Evolutionary conservation across 352 stramenopile genomes (phyloP), one percentile per base, ranked within the genome.

Genomic region (Phytophthora cactorum): DNA sequence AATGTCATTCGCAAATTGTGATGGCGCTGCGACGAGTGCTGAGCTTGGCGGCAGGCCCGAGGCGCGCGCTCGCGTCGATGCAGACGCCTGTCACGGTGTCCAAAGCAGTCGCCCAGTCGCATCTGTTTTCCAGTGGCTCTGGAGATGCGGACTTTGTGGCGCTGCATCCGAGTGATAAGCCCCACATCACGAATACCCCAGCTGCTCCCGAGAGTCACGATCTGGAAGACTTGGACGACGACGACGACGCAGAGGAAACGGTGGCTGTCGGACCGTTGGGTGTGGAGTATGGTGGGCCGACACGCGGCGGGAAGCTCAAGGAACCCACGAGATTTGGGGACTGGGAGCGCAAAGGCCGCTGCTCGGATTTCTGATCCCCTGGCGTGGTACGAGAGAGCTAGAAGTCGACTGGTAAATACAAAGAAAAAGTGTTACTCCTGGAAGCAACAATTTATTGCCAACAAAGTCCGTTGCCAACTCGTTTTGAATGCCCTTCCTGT

Each of bases 271-370:
- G 96, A 11, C 93, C 96, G 5, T 79, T 83, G 28, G 88, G 91
- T 22, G 71, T 69, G 5, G 97, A 99, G 80, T 99, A 97, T 74
- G 97, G 97, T 61, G 97, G 97, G 3, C 97, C 97, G 4, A 90
- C 87, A 61, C 81, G 94, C 53, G 96, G 97, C 44, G 97, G 97
- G 52, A 86, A 91, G 70, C 85, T 98, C 43, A 89, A 93, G 52
- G 97, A 99, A 74, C 97, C 97, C 25, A 99, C 97, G 47, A 84
- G 97, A 34, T 99, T 97, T 77, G 97, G 97, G 46, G 97, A 99
- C 78, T 99, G 97, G 97, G 97, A 99, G 79, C 91, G 96, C 61
- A 98, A 99, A 68, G 97, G 97, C 17, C 84, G 96, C 12, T 99
- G 96, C 78, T 96, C 89, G 14, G 97, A 99, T 71, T 99, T 99